These are phyloP conservation scores for Hymenoscyphus linearis DNA, from an alignment of 2,329 filamentous ascomycete species.

Conservation along the genomic window DNA sequence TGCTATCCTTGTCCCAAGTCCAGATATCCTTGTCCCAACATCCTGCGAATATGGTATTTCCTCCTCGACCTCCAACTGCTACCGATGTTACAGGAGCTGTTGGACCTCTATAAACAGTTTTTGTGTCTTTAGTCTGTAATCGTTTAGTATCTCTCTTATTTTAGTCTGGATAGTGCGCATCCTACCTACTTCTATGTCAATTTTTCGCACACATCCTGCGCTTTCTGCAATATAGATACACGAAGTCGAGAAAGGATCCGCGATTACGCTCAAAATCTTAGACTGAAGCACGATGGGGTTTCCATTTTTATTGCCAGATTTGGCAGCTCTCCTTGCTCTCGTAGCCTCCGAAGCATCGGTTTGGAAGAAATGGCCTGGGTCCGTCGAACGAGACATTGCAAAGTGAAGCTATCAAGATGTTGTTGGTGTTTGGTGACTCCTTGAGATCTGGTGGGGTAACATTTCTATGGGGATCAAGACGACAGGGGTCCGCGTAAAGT, in stretches of 20 bases:
- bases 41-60: constrained; percentile 69
- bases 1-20: constrained; percentile 68
- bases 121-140: constrained; percentile 38
- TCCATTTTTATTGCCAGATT: constrained; percentile 72
- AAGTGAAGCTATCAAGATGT: background rate
- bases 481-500: constrained; percentile 26
- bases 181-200: constrained; percentile 69
- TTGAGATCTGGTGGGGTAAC: background rate
- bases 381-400: constrained; percentile 60
- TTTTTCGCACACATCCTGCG: constrained; percentile 68
- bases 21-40: constrained; percentile 94
- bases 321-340: constrained; percentile 59
- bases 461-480: background rate
- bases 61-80: constrained; percentile 54
- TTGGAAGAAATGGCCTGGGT: constrained; percentile 85
- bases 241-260: constrained; percentile 57
- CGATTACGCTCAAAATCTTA: constrained; percentile 73
- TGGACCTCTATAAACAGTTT: constrained; percentile 62
- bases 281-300: constrained; percentile 74
- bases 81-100: constrained; percentile 75
- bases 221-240: constrained; percentile 80
- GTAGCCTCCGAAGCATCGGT: constrained; percentile 50
- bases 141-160: constrained; percentile 6
- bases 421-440: background rate
- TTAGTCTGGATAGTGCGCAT: background rate